phyloP scores from a whole-genome alignment of 23 red algal genomes.

The Chondrus crispus region DNA sequence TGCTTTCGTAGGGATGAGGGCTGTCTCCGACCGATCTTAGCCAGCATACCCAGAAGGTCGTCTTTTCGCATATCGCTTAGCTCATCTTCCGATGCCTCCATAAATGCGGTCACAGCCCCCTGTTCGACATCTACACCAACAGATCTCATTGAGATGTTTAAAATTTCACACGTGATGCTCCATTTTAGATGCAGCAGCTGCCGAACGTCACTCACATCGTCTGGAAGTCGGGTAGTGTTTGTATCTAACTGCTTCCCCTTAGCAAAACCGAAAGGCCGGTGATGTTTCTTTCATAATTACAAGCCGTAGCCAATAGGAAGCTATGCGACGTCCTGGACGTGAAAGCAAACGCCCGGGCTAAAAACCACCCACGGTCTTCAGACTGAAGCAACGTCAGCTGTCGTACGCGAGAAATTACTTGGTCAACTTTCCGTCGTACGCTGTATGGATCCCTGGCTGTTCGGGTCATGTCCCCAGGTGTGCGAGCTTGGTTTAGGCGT shows the following conservation, averaged over 20 bases:
- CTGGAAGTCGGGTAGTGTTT: neutral
- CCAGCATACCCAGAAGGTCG: neutral
- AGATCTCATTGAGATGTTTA: neutral
- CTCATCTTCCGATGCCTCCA: too few relatives aligned
- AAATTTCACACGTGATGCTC: neutral
- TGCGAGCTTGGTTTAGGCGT: too few relatives aligned
- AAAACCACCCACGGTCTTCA: constrained; percentile 2
- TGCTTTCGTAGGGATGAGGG: neutral
- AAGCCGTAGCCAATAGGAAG: neutral
- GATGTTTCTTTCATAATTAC: neutral
- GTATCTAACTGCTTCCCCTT: too few relatives aligned
- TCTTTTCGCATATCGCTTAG: neutral
- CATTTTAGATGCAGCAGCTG: neutral
- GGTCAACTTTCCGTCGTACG: too few relatives aligned
- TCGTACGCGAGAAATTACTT: neutral
- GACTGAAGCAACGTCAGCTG: neutral
- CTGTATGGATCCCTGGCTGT: too few relatives aligned
- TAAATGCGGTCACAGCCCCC: too few relatives aligned
- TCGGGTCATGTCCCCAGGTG: too few relatives aligned
- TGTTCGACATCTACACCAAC: too few relatives aligned
- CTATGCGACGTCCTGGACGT: neutral
- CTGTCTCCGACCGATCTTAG: neutral
- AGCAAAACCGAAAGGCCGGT: neutral
- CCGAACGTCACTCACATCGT: neutral
- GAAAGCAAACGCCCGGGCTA: neutral